A percentile compares a stretch with the other conserved stretches of the same genome.
phyloP scores from a whole-genome alignment of 2,329 filamentous ascomycete species.

The Rhytidhysteron rufulum region DNA sequence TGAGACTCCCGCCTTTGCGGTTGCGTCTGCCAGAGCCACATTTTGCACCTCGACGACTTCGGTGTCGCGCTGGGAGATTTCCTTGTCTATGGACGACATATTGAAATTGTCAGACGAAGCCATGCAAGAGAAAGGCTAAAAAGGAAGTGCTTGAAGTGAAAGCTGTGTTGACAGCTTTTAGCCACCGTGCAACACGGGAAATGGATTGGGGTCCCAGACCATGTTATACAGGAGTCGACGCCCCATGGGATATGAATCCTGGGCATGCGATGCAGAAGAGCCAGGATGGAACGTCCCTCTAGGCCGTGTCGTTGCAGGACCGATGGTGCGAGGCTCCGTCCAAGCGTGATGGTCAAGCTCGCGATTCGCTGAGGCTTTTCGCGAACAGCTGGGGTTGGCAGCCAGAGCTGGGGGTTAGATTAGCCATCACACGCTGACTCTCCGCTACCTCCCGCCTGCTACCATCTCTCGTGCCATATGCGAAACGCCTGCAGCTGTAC shows the following conservation, averaged over 20 bases:
- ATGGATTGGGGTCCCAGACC: not conserved
- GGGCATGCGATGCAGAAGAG: not conserved
- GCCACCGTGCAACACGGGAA: not conserved
- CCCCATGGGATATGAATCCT: not conserved
- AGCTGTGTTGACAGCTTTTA: not conserved
- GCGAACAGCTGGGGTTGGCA: not conserved
- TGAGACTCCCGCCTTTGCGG: constrained; percentile 41
- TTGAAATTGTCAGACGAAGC: not conserved
- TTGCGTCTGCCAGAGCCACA: constrained; percentile 43
- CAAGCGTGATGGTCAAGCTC: not conserved
- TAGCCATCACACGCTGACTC: not conserved
- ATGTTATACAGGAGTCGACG: not conserved
- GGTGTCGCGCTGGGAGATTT: constrained; percentile 5
- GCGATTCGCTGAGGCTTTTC: not conserved
- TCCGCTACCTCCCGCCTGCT: not conserved
- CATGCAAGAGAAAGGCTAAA: not conserved
- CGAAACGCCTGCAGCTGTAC: not conserved
- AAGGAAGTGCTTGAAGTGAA: not conserved
- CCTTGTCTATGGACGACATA: not conserved
- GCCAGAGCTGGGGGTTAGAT: not conserved
- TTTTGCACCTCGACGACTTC: constrained; percentile 37
- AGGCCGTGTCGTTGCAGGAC: not conserved
- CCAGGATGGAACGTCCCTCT: not conserved
- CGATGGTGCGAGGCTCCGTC: not conserved
- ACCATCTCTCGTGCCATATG: too few species aligned